Evolutionary conservation across 805 yeast genomes (phyloP), one percentile per base, ranked within the genome.

Genomic region (Ogataea henricii): DNA sequence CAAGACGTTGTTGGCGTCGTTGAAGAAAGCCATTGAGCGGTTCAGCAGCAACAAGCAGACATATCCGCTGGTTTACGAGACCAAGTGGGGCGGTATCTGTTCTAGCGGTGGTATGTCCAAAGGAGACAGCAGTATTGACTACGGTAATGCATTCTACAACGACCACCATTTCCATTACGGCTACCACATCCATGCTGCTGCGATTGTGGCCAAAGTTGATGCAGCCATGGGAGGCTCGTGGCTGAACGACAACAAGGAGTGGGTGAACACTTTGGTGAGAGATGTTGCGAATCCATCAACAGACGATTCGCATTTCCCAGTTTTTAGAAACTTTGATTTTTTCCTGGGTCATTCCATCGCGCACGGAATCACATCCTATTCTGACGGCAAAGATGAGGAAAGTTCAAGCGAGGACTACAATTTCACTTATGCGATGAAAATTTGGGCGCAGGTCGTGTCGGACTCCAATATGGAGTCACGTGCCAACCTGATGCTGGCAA

Each of bases 101-200:
- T 85, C 94, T 0, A 73, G 82, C 1, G 90, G 89, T 1, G 79
- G 76, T 4, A 70, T 76, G 27, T 13, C 56, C 6, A 72, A 68
- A 32, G 75, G 67, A 6, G 75, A 73, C 49, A 57, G 75, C 22
- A 64, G 72, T 30, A 80, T 80, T 22, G 96, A 90, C 68, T 84
- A 80, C 59, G 90, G 89, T 39, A 84, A 84, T 59, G 74, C 88
- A 1, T 78, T 74, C 62, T 85, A 83, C 63, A 85, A 84, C 59
- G 89, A 85, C 58, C 91, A 85, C 63, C 89, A 85, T 62, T 84
- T 83, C 71, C 89, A 85, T 62, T 85, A 85, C 56, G 87, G 88
- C 12, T 85, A 85, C 58, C 88, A 83, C 61, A 74, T 85, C 26
- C 83, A 84, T 56, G 85, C 90, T 1, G 81, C 83, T 45, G 87